Conservation (phyloP, 306 rosid species). For the Trifolium fragiferum region DNA sequence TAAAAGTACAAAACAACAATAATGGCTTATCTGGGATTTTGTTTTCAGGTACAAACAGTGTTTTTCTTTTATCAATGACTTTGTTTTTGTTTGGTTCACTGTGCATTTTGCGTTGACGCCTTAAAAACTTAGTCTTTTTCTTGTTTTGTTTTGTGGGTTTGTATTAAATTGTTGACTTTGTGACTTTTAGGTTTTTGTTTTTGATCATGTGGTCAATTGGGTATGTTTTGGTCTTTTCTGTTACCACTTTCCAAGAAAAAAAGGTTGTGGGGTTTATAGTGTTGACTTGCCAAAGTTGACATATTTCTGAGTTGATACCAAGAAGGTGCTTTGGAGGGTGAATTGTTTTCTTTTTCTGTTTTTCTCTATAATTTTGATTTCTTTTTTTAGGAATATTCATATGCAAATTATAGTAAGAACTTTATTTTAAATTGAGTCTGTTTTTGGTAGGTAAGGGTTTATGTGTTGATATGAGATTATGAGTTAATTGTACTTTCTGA, state of each 20-base stretch:
- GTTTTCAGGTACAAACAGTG: conserved; percentile 49
- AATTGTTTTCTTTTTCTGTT: background rate
- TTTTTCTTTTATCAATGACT: conserved; percentile 26
- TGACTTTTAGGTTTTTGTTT: background rate
- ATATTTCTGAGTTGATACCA: conserved; percentile 9
- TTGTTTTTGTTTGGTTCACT: background rate
- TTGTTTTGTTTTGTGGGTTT: conserved; percentile 41
- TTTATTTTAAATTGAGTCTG: background rate
- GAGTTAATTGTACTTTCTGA: conserved; percentile 28
- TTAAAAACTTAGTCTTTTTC: conserved; percentile 3
- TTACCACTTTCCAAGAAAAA: conserved; percentile 44
- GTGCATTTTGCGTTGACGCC: conserved; percentile 59
- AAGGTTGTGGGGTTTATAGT: conserved; percentile 86
- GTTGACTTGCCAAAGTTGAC: conserved; percentile 63
- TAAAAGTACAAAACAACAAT: background rate
- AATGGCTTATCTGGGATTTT: conserved; percentile 34
- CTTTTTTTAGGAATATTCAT: conserved; percentile 6
- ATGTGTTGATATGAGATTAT: conserved; percentile 18
- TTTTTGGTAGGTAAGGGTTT: background rate
- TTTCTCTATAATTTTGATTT: conserved; percentile 21
- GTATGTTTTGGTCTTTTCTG: conserved; percentile 38
- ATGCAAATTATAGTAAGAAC: conserved; percentile 15
- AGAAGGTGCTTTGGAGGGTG: conserved; percentile 12
- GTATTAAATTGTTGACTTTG: conserved; percentile 33
- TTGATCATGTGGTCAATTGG: conserved; percentile 46